These are phyloP conservation scores for Stagonosporopsis vannaccii DNA, from an alignment of 2,329 filamentous ascomycete genomes.

Conservation along the genomic window DNA sequence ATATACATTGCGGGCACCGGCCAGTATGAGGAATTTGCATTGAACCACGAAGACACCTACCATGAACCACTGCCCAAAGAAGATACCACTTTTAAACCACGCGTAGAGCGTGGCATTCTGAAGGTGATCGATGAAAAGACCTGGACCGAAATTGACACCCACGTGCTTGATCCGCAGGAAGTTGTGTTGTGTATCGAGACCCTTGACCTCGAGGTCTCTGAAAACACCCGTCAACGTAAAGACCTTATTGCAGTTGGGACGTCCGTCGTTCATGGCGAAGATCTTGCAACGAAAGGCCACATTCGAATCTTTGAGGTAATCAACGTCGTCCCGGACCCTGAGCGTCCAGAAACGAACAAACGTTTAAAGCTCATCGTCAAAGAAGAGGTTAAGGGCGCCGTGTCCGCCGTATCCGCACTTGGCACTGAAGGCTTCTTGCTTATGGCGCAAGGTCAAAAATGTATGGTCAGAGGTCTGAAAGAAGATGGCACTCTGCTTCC, in stretches of 20 bases:
- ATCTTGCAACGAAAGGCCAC: constrained; percentile 82
- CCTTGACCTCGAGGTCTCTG: constrained; percentile 86
- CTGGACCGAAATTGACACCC: constrained; percentile 79
- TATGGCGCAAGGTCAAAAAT: constrained; percentile 93
- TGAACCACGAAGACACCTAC: constrained; percentile 84
- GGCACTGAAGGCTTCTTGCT: constrained; percentile 88
- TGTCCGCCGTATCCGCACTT: constrained; percentile 84
- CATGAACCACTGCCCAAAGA: constrained; percentile 79
- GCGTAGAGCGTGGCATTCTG: constrained; percentile 73
- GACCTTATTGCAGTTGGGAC: constrained; percentile 87
- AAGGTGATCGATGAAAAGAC: constrained; percentile 80
- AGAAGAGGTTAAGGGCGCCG: constrained; percentile 90
- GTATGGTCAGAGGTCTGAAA: constrained; percentile 94
- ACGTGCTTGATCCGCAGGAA: constrained; percentile 77
- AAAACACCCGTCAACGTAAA: constrained; percentile 85
- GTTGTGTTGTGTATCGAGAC: constrained; percentile 82
- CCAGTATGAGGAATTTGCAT: constrained; percentile 69
- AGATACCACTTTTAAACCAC: constrained; percentile 68
- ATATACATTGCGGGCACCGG: constrained; percentile 81
- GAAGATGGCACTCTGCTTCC: constrained; percentile 92
- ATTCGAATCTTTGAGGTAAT: constrained; percentile 94
- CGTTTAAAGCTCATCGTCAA: constrained; percentile 85
- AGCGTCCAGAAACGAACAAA: constrained; percentile 81
- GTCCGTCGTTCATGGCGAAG: constrained; percentile 85
- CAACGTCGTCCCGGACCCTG: constrained; percentile 87